phyloP scores from a whole-genome alignment of 1,284 basidiomycete genomes.

The Papiliotrema terrestris region DNA sequence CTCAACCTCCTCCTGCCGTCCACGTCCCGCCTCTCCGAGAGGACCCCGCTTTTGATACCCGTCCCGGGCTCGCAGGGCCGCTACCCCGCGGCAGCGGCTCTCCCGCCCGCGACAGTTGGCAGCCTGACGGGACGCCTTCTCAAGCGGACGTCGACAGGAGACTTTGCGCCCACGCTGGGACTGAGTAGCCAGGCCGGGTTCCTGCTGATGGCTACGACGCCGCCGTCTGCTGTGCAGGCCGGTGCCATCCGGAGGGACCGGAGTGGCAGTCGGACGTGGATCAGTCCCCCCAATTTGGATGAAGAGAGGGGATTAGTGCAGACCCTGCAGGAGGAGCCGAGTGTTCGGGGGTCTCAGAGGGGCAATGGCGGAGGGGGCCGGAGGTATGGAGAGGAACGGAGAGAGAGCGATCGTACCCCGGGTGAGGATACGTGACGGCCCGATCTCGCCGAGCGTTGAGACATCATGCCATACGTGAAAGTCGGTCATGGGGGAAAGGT shows the following conservation, averaged over 20 bases:
- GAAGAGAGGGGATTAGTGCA: conserved; percentile 4
- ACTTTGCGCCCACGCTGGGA: conserved; percentile 24
- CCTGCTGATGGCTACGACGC: conserved; percentile 39
- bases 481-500: too few species aligned
- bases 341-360: too few species aligned
- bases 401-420: too few species aligned
- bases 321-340: too few species aligned
- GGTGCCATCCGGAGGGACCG: not conserved
- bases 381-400: too few species aligned
- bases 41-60: conserved; percentile 22
- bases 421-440: too few species aligned
- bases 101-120: conserved; percentile 2
- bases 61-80: not conserved
- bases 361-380: too few species aligned
- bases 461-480: too few species aligned
- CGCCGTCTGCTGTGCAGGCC: conserved; percentile 13
- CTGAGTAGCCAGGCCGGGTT: conserved; percentile 37
- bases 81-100: not conserved
- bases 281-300: not conserved
- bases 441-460: too few species aligned
- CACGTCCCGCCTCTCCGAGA: conserved; percentile 15
- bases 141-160: conserved; percentile 21
- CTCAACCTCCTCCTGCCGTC: conserved; percentile 20
- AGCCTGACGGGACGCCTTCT: conserved; percentile 2
- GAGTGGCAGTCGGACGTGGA: not conserved